Conservation (phyloP, 1,284 basidiomycete species). For the Rhodotorula sp. region DNA sequence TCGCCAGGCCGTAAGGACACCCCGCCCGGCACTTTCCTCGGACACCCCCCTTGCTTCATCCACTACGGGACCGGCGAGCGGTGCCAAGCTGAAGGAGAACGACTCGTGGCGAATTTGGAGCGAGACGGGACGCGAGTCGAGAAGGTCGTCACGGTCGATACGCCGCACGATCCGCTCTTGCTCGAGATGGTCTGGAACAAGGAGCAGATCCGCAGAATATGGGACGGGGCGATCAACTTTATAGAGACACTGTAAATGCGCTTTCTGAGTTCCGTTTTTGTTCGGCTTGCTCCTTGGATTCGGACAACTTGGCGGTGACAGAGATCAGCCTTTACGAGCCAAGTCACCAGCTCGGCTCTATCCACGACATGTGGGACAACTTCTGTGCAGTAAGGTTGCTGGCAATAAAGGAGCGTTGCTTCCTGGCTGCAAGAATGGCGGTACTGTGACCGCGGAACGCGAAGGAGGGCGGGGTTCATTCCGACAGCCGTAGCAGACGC, state of each 20-base stretch:
- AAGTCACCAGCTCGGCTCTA: too few relatives aligned
- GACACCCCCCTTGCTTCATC: constrained; percentile 25
- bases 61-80: constrained; percentile 36
- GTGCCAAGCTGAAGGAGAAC: constrained; percentile 28
- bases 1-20: constrained; percentile 19
- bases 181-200: constrained; percentile 28
- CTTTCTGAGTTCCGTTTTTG: too few relatives aligned
- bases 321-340: too few relatives aligned
- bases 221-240: constrained; percentile 15
- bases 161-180: constrained; percentile 34
- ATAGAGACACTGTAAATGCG: neutral
- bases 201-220: constrained; percentile 17
- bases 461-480: too few relatives aligned
- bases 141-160: constrained; percentile 24
- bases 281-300: too few relatives aligned
- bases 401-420: too few relatives aligned
- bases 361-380: too few relatives aligned
- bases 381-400: too few relatives aligned
- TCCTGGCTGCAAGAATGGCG: too few relatives aligned
- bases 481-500: too few relatives aligned
- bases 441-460: too few relatives aligned
- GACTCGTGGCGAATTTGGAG: constrained; percentile 16
- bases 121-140: constrained; percentile 15
- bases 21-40: constrained; percentile 4
- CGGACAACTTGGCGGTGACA: too few relatives aligned